These are phyloP conservation scores for Beta corolliflora DNA, from an alignment of 179 eudicot species.

Conservation along the genomic window DNA sequence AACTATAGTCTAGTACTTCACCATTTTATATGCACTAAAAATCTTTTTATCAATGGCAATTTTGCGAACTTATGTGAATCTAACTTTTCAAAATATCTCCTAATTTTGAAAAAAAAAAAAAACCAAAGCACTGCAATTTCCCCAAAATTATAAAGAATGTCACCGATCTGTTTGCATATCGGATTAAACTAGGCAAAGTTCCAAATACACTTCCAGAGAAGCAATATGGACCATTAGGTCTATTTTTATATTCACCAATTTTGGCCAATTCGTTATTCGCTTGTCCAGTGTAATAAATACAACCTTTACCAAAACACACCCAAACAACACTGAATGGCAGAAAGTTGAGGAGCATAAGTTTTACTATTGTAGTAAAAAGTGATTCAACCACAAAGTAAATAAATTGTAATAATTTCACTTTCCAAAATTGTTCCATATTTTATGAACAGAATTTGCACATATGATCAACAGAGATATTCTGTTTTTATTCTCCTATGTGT, in stretches of 20 bases:
- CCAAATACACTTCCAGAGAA: too few species aligned
- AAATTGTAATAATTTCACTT: constrained; percentile 16
- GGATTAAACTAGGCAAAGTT: neutral
- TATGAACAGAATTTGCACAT: constrained; percentile 27
- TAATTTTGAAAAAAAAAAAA: too few species aligned
- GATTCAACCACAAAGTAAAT: neutral
- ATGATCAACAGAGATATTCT: neutral
- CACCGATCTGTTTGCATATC: too few species aligned
- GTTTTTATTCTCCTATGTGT: constrained; percentile 26
- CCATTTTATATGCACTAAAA: too few species aligned
- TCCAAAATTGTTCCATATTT: constrained; percentile 27
- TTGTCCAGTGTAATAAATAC: neutral
- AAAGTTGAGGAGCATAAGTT: constrained; percentile 9
- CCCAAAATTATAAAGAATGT: too few species aligned
- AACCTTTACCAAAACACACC: constrained; percentile 10
- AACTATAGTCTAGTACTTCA: too few species aligned
- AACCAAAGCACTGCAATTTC: too few species aligned
- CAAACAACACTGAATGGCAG: neutral
- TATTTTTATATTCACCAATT: neutral
- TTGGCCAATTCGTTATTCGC: neutral
- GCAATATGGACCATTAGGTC: too few species aligned
- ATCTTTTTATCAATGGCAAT: too few species aligned
- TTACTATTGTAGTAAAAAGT: constrained; percentile 6
- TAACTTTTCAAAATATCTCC: too few species aligned
- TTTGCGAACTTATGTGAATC: too few species aligned